Evolutionary conservation across 139 green algal genomes (phyloP).

Genomic region (Auxenochlorella pyrenoidosa): DNA sequence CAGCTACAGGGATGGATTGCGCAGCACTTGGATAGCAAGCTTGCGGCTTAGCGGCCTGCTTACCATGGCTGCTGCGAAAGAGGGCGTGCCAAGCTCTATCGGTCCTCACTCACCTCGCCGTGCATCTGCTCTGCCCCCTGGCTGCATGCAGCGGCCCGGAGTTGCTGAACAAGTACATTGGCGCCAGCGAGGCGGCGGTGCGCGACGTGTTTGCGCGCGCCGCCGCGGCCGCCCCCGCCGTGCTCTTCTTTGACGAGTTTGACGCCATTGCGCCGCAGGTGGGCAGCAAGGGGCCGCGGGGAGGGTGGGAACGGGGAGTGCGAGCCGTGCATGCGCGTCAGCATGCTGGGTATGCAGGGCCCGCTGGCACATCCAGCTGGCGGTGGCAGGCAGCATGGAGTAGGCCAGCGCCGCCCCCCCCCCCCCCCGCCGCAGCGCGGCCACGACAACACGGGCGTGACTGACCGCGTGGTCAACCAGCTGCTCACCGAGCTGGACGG

Average conservation of each 20-base stretch:
- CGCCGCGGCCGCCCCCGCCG: slow-evolving; percentile 84
- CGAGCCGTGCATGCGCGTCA: background rate
- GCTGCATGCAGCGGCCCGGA: slow-evolving; percentile 85
- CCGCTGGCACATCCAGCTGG: background rate
- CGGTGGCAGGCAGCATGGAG: background rate
- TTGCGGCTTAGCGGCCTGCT: too few species aligned
- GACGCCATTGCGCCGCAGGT: slow-evolving; percentile 91
- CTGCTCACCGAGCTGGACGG: slow-evolving; percentile 98
- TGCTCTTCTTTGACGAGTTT: slow-evolving; percentile 99
- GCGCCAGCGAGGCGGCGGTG: slow-evolving; percentile 90
- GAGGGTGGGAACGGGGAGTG: background rate
- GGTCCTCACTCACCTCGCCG: too few species aligned
- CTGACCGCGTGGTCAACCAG: slow-evolving; percentile 96
- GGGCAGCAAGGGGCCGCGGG: too few species aligned
- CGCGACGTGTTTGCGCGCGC: slow-evolving; percentile 92
- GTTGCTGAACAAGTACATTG: slow-evolving; percentile 99
- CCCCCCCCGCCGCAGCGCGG: slow-evolving; percentile 64
- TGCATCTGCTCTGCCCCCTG: background rate
- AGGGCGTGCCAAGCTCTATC: too few species aligned
- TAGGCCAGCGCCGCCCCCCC: background rate
- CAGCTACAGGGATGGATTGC: too few species aligned
- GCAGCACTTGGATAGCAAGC: background rate
- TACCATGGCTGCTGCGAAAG: too few species aligned
- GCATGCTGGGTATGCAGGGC: background rate
- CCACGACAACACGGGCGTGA: slow-evolving; percentile 95